Base-by-base conservation (phyloP, 768 basidiomycete species). In the Termitomyces sp. region DNA sequence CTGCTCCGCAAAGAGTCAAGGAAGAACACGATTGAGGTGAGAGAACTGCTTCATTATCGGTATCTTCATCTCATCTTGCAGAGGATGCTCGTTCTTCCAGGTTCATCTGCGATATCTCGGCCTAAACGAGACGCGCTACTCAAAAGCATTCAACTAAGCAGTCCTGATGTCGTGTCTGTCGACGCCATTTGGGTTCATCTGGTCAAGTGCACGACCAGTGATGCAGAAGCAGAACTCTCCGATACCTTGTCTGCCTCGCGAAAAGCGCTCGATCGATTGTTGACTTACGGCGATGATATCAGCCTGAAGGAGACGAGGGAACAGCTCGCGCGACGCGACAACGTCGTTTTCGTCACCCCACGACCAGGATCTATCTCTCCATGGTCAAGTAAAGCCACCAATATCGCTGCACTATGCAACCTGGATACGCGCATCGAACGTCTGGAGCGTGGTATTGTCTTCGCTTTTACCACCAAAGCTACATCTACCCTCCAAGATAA, bases 361-460 rank as follows among this genome's bases (percentile, higher is more conserved):
- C 76, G 95, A 54, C 79, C 84, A 7, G 95, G 96, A 3, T 94
- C 95, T 3, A 88, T 98, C 63, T 98, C 96, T 4, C 95, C 97
- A 2, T 99, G 97, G 97, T 98, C 96, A 5, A 96, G 91, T 71
- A 99, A 99, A 73, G 96, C 97, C 2, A 98, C 96, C 0, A 95
- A 99, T 67, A 98, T 99, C 52, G 82, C 95, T 20, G 73, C 73
- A 9, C 83, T 98, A 50, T 99, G 97, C 74, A 88, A 87, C 50
- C 84, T 99, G 2, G 83, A 78, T 18, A 66, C 70, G 2, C 76
- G 85, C 51, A 73, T 99, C 50, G 82, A 88, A 58, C 82, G 97
- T 36, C 72, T 99, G 53, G 97, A 99, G 68, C 84, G 97, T 18
- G 95, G 96, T 7, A 61, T 84, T 18, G 83, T 79, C 5, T 92